These are phyloP conservation scores for Chondrus crispus DNA, from an alignment of 23 red algal species.

Conservation along the genomic window DNA sequence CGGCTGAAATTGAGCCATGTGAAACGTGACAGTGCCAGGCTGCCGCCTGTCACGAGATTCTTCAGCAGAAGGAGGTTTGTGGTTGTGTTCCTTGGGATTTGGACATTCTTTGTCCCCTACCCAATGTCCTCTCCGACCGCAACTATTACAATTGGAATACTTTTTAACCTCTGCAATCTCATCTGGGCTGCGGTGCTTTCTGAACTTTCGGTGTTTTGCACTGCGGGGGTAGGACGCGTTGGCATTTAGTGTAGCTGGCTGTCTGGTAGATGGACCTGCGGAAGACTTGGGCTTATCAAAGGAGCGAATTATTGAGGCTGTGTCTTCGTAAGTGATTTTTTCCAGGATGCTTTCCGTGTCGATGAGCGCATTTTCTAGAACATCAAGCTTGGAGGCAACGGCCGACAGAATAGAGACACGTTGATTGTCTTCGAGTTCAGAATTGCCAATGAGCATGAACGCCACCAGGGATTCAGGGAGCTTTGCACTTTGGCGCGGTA, in stretches of 20 bases:
- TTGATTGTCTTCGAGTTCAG: slow-evolving; percentile 3
- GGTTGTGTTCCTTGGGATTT: background rate
- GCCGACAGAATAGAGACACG: slow-evolving; percentile 1
- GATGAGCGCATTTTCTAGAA: background rate
- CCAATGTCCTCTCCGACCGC: background rate
- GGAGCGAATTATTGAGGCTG: background rate
- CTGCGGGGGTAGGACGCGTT: too few species aligned
- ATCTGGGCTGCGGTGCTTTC: too few species aligned
- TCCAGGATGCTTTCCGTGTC: background rate
- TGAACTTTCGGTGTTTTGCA: too few species aligned
- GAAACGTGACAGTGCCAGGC: too few species aligned
- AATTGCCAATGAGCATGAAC: slow-evolving; percentile 8
- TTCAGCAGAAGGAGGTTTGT: background rate
- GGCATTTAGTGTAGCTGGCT: too few species aligned
- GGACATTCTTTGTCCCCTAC: background rate
- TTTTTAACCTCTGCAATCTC: too few species aligned
- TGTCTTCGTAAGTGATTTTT: background rate
- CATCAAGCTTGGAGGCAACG: background rate
- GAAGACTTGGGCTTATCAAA: background rate
- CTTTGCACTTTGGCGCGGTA: background rate
- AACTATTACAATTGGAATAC: background rate
- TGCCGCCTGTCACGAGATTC: too few species aligned
- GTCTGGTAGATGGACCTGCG: background rate
- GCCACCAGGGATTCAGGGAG: background rate
- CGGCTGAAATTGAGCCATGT: too few species aligned